Percentiles rank a stretch among this genome's conserved stretches.
Evolutionary conservation across 2,329 filamentous ascomycete species (phyloP).

Genomic region (Alternaria sp.): DNA sequence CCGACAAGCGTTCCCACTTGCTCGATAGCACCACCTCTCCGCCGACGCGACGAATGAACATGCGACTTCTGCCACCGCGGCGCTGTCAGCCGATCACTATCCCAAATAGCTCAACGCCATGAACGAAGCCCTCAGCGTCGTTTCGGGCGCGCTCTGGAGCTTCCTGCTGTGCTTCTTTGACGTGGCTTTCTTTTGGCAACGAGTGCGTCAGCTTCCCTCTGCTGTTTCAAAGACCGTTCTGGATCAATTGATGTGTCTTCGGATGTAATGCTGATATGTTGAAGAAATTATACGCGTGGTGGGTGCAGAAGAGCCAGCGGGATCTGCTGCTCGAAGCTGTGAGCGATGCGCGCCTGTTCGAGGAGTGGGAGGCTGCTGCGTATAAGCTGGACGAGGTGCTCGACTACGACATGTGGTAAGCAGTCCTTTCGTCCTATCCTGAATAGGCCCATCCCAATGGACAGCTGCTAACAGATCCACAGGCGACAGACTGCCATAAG

Average conservation of each 20-base stretch:
- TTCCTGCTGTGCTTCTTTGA: slow-evolving; percentile 44
- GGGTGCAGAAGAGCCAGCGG: slow-evolving; percentile 67
- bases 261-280: slow-evolving; percentile 27
- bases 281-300: slow-evolving; percentile 73
- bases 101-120: slow-evolving; percentile 26
- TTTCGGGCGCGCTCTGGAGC: slow-evolving; percentile 27
- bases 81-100: slow-evolving; percentile 18
- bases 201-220: slow-evolving; percentile 36
- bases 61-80: slow-evolving; percentile 28
- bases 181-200: slow-evolving; percentile 50
- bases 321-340: slow-evolving; percentile 71
- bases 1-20: slow-evolving; percentile 13
- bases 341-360: slow-evolving; percentile 71
- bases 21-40: slow-evolving; percentile 27
- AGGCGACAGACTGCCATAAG: slow-evolving; percentile 84
- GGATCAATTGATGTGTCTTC: background rate
- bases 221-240: background rate
- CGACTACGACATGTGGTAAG: slow-evolving; percentile 80
- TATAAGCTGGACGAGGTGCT: slow-evolving; percentile 80
- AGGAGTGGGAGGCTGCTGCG: slow-evolving; percentile 88
- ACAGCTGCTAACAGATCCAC: slow-evolving; percentile 7
- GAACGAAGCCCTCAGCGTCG: slow-evolving; percentile 18
- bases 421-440: background rate
- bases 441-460: background rate
- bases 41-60: slow-evolving; percentile 32